Base-by-base conservation (phyloP, 257 asterid genomes). In the Petunia secreta region DNA sequence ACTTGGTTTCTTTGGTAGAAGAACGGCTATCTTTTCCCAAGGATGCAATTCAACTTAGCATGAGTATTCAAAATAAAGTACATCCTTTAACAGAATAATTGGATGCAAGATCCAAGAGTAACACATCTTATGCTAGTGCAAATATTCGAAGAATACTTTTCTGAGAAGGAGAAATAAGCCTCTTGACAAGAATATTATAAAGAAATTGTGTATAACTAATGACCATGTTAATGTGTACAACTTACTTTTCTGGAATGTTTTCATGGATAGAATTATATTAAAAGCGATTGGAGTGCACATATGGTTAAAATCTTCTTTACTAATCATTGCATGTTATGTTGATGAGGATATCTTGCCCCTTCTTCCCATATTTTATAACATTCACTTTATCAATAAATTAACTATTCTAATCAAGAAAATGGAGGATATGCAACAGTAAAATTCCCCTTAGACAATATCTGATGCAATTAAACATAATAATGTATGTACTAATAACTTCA, bases 391-490 rank as follows among this genome's bases (percentile, higher is more conserved):
- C 34, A 48, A 50, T 48, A 48, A 48, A 48, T 5, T 25, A 71
- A 25, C 34, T 34, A 48, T 48, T 71, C 57, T 71, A 71, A 10
- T 71, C 77, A 50, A 71, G 77, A 48, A 71, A 71, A 71, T 71
- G 34, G 34, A 71, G 60, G 34, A 71, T 48, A 48, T 48, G 60
- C 60, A 48, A 34, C 3, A 25, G 60, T 9, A 48, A 71, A 48
- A 10, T 1, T 71, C 44, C 44, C 77, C 44, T 11, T 48, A 48
- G 59, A 50, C 48, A 73, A 50, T 73, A 34, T 4, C 78, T 50
- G 13, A 36, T 73, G 62, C 40, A 50, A 37, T 62, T 63, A 78
- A 48, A 59, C 16, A 8, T 5, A 44, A 10, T 77, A 48, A 62
- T 46, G 41, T 52, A 34, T 6, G 13, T 73, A 39, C 48, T 36